Evolutionary conservation across 768 basidiomycete species (phyloP).

Genomic region (Leccinum imitatum): DNA sequence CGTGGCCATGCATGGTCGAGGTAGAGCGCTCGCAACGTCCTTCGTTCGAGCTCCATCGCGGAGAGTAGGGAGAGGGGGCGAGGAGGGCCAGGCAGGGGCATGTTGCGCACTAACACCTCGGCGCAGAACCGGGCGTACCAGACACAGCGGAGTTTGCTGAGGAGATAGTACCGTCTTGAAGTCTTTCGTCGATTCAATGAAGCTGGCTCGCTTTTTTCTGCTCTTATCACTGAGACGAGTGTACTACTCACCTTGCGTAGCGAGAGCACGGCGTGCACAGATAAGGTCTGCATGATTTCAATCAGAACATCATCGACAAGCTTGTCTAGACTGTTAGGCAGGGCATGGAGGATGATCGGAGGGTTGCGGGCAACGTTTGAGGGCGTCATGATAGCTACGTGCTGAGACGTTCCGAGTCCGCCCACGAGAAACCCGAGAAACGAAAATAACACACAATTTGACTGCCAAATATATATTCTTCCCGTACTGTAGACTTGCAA

Average conservation of each 20-base stretch:
- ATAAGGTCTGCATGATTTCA: conserved; percentile 14
- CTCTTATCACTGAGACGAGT: neutral
- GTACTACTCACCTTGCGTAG: conserved; percentile 23
- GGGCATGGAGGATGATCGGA: neutral
- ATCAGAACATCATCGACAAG: conserved; percentile 30
- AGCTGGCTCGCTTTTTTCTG: neutral
- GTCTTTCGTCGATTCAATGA: conserved; percentile 16
- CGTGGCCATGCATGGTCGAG: conserved; percentile 26
- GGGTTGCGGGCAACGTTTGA: neutral
- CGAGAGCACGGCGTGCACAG: conserved; percentile 20
- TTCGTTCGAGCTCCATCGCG: conserved; percentile 26
- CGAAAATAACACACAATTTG: neutral
- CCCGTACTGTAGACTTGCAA: neutral
- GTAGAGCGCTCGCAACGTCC: conserved; percentile 28
- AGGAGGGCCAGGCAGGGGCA: conserved; percentile 22
- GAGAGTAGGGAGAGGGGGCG: conserved; percentile 14
- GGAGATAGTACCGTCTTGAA: conserved; percentile 27
- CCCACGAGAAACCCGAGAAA: neutral
- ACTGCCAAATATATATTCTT: neutral
- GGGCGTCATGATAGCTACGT: conserved; percentile 4
- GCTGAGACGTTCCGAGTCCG: neutral
- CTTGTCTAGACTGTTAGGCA: conserved; percentile 19
- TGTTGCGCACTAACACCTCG: conserved; percentile 21
- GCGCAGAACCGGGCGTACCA: conserved; percentile 25
- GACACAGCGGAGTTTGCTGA: conserved; percentile 25